Percentiles rank a stretch among this genome's conserved stretches.
These are phyloP conservation scores for Amanita pallidorosea DNA, from an alignment of 768 basidiomycete genomes.

Conservation along the genomic window DNA sequence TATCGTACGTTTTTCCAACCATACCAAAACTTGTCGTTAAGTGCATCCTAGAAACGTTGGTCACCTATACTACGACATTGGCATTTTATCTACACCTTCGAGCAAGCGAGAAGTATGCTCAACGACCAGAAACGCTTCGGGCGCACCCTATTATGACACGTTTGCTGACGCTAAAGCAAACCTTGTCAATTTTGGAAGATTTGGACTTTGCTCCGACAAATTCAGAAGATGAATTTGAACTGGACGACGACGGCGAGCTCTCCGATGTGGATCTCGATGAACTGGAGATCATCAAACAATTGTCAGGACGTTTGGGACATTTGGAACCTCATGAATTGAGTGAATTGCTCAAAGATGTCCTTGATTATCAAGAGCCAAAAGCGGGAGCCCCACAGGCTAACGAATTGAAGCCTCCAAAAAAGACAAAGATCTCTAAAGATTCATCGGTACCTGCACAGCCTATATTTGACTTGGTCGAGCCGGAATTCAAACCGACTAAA, in stretches of 20 bases:
- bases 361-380: background rate
- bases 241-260: conserved; percentile 17
- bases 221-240: conserved; percentile 35
- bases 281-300: conserved; percentile 11
- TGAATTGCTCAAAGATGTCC: conserved; percentile 46
- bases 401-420: conserved; percentile 38
- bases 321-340: conserved; percentile 38
- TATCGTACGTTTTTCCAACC: conserved; percentile 55
- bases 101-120: conserved; percentile 51
- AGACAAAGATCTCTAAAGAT: conserved; percentile 34
- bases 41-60: conserved; percentile 48
- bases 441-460: conserved; percentile 16
- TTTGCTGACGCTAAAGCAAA: conserved; percentile 75
- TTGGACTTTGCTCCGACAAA: conserved; percentile 59
- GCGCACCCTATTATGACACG: conserved; percentile 65
- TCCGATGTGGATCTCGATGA: conserved; percentile 10
- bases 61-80: conserved; percentile 84
- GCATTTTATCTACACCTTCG: conserved; percentile 92
- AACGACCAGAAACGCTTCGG: conserved; percentile 51
- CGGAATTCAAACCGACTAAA: conserved; percentile 45
- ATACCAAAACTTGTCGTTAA: background rate
- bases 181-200: conserved; percentile 71
- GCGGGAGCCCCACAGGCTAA: background rate
- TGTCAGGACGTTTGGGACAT: background rate
- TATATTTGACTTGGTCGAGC: conserved; percentile 74